A percentile compares a stretch with the other conserved stretches of the same genome.
phyloP scores from a whole-genome alignment of 108 stramenopile genomes.

The Nitzschia palea region DNA sequence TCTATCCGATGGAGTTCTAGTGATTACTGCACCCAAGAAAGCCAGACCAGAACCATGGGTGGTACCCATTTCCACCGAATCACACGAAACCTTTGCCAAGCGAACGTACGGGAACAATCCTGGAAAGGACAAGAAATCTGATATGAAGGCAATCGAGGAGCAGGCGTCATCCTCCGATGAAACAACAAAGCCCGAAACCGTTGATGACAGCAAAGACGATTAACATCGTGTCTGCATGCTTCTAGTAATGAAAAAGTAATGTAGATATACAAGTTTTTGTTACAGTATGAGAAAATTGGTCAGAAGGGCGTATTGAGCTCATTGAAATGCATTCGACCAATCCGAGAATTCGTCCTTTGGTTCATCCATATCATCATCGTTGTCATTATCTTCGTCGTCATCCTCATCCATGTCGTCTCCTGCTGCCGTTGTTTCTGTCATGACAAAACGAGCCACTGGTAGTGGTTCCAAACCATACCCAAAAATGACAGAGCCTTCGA shows the following conservation, averaged over 20 bases:
- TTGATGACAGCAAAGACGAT: background rate
- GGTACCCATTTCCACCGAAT: background rate
- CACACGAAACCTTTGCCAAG: background rate
- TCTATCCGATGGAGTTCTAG: constrained; percentile 38
- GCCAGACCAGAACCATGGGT: background rate
- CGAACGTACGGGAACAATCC: background rate
- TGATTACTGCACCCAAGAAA: constrained; percentile 30
- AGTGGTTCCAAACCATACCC: constrained; percentile 75
- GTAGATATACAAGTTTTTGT: background rate
- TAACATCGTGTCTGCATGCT: too few species aligned
- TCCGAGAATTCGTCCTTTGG: constrained; percentile 32
- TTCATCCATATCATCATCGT: constrained; percentile 59
- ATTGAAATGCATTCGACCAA: constrained; percentile 23
- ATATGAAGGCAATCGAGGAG: background rate
- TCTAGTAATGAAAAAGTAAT: background rate
- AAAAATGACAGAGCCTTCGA: constrained; percentile 66
- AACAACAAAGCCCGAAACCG: background rate
- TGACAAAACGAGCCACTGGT: constrained; percentile 69
- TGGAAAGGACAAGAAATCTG: background rate
- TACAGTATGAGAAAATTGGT: too few species aligned
- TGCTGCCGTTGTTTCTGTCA: constrained; percentile 41
- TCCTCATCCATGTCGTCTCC: constrained; percentile 36
- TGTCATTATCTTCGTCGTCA: constrained; percentile 49
- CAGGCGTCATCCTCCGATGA: background rate
- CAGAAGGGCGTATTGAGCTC: too few species aligned